Conservation (phyloP, 495 filamentous ascomycete species). For the Hypoxylon crocopeplum region DNA sequence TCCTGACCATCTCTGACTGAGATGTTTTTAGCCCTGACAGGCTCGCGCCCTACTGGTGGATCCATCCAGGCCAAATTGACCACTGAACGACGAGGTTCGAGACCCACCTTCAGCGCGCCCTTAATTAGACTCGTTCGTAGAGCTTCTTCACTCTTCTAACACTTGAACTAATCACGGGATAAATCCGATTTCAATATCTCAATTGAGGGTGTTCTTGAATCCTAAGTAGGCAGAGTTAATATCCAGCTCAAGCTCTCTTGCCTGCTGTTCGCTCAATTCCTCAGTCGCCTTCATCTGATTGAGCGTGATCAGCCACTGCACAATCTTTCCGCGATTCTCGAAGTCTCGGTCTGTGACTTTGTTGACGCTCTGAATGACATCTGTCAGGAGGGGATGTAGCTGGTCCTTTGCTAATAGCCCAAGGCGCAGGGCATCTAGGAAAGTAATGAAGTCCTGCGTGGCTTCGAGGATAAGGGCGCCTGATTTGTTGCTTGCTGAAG, state of each 20-base stretch:
- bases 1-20: background rate
- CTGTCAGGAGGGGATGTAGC: slow-evolving; percentile 88
- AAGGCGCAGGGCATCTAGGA: slow-evolving; percentile 90
- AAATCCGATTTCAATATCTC: background rate
- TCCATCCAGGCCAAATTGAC: background rate
- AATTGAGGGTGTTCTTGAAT: slow-evolving; percentile 69
- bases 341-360: slow-evolving; percentile 94
- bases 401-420: slow-evolving; percentile 93
- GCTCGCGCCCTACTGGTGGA: slow-evolving; percentile 25
- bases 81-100: slow-evolving; percentile 11
- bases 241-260: slow-evolving; percentile 84
- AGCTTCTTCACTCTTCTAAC: slow-evolving; percentile 7
- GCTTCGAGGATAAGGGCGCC: slow-evolving; percentile 82
- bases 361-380: slow-evolving; percentile 95
- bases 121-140: slow-evolving; percentile 13
- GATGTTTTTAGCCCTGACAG: slow-evolving; percentile 24
- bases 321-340: slow-evolving; percentile 92
- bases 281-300: slow-evolving; percentile 98
- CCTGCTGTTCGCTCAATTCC: slow-evolving; percentile 85
- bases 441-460: slow-evolving; percentile 98
- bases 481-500: slow-evolving; percentile 62
- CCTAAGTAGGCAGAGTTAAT: slow-evolving; percentile 91
- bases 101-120: slow-evolving; percentile 18
- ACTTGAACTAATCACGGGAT: background rate
- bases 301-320: slow-evolving; percentile 95